Percentiles rank a stretch among this genome's conserved stretches.
phyloP scores from a whole-genome alignment of 202 grass and related monocot genomes.

The Saccharum hybrid region DNA sequence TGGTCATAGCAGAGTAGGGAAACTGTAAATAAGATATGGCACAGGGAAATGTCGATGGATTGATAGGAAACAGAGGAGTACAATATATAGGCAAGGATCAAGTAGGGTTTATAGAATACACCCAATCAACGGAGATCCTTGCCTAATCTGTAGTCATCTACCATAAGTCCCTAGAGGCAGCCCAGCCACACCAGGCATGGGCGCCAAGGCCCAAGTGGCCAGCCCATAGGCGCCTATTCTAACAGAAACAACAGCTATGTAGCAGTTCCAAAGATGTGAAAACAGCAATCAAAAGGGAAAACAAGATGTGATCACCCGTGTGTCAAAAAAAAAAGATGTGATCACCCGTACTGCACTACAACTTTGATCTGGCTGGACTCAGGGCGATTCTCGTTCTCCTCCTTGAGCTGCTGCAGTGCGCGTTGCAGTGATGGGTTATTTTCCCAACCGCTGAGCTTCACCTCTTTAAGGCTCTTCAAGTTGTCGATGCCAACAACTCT shows the following conservation, averaged over 20 bases:
- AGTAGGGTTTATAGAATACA: no score
- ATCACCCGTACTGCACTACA: background rate
- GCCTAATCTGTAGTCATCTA: no score
- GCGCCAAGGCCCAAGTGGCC: no score
- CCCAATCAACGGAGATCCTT: no score
- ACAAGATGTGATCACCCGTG: background rate
- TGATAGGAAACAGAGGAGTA: no score
- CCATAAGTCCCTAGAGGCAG: no score
- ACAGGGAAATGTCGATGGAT: no score
- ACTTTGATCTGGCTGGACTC: background rate
- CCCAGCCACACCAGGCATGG: no score
- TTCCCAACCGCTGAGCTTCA: background rate
- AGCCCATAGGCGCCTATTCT: no score
- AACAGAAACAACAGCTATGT: background rate
- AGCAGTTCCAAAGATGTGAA: background rate
- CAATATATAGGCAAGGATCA: no score
- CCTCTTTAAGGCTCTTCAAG: constrained; percentile 35
- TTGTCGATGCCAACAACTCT: no score
- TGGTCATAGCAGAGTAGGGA: background rate
- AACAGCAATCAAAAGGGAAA: background rate
- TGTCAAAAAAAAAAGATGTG: background rate
- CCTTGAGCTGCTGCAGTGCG: background rate
- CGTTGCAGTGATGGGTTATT: background rate
- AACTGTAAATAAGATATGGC: background rate
- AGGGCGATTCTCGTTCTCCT: background rate